A percentile compares a stretch with the other conserved stretches of the same genome.
Conservation (phyloP, 805 yeast genomes). For the Starmerella davenportii region DNA sequence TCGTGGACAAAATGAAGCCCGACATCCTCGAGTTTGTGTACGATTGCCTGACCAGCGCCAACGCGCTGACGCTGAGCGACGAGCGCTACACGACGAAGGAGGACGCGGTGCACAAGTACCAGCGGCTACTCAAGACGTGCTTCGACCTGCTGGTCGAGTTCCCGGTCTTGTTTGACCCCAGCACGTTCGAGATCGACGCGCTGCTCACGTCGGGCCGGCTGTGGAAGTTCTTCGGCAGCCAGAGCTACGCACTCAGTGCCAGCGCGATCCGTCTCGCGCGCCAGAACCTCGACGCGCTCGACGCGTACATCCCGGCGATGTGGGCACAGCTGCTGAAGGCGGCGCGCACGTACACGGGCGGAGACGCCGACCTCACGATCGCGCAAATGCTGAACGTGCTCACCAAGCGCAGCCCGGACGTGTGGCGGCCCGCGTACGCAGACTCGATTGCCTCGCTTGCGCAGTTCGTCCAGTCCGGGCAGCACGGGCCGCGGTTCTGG, state of each 20-base stretch:
- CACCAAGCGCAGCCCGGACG: conserved; percentile 26
- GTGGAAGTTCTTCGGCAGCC: conserved; percentile 28
- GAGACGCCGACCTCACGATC: conserved; percentile 17
- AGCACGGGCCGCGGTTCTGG: conserved; percentile 14
- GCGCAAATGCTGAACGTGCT: conserved; percentile 25
- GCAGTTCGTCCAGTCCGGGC: conserved; percentile 7
- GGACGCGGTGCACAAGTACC: conserved; percentile 48
- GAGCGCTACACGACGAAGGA: conserved; percentile 48
- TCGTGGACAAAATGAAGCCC: conserved; percentile 42
- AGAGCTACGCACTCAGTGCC: conserved; percentile 29
- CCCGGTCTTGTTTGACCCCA: conserved; percentile 5
- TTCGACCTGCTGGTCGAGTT: conserved; percentile 18
- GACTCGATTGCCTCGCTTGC: conserved; percentile 13
- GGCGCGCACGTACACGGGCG: conserved; percentile 9
- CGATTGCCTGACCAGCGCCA: conserved; percentile 38
- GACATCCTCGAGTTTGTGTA: conserved; percentile 39
- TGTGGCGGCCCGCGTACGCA: conserved; percentile 14
- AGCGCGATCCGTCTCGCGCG: conserved; percentile 26
- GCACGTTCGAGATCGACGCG: conserved; percentile 15
- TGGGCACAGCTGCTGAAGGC: conserved; percentile 15
- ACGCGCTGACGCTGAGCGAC: conserved; percentile 50
- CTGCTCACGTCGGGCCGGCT: conserved; percentile 29
- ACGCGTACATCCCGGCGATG: conserved; percentile 3
- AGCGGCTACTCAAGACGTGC: conserved; percentile 36
- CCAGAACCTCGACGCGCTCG: conserved; percentile 17